Conservation (phyloP, 805 yeast genomes). For the Kodamaea laetipori region DNA sequence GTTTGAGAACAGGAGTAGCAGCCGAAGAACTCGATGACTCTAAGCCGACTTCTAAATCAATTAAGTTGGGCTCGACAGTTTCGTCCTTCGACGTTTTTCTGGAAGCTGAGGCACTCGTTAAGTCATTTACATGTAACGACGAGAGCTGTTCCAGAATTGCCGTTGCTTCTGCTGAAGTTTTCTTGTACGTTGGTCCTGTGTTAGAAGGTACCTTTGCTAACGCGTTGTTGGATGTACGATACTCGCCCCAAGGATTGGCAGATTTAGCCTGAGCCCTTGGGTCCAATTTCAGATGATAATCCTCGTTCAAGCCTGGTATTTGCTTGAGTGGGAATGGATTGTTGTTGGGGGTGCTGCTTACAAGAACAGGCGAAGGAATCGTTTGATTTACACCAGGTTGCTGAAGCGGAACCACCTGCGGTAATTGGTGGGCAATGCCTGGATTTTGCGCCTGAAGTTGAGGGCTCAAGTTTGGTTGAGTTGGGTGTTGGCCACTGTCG, state of each 20-base stretch:
- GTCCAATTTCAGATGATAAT: background rate
- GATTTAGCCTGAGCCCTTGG: slow-evolving; percentile 13
- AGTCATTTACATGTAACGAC: slow-evolving; percentile 10
- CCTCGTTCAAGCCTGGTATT: slow-evolving; percentile 2
- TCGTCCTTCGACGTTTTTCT: slow-evolving; percentile 9
- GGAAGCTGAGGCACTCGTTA: background rate
- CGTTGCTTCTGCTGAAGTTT: slow-evolving; percentile 4
- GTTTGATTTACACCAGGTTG: background rate
- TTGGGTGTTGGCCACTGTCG: background rate
- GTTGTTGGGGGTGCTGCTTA: background rate
- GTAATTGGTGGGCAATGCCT: background rate
- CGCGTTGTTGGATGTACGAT: slow-evolving; percentile 14
- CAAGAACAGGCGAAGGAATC: slow-evolving; percentile 4
- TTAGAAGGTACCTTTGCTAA: slow-evolving; percentile 9
- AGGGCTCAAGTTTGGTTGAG: background rate
- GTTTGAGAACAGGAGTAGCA: slow-evolving; percentile 21
- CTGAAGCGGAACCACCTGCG: background rate
- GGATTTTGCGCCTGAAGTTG: background rate
- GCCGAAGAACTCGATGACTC: slow-evolving; percentile 27
- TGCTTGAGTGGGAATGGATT: slow-evolving; percentile 14
- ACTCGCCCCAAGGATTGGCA: slow-evolving; percentile 42
- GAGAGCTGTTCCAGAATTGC: slow-evolving; percentile 9
- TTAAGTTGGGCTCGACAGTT: slow-evolving; percentile 28
- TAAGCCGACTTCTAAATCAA: slow-evolving; percentile 39
- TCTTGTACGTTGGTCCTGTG: slow-evolving; percentile 4